Evolutionary conservation across 805 yeast genomes (phyloP).

Genomic region (Scheffersomyces ergatensis): DNA sequence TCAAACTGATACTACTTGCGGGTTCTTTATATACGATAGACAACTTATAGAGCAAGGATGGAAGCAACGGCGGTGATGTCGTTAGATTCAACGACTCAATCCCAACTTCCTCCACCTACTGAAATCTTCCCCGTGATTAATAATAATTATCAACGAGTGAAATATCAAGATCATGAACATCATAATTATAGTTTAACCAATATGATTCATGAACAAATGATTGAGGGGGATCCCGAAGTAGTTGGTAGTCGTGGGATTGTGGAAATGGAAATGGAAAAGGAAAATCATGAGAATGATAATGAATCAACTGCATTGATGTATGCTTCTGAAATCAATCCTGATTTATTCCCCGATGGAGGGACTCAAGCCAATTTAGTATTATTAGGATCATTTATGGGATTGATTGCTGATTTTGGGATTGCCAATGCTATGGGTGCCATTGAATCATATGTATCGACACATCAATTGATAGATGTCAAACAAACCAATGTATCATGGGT

Average conservation of each 20-base stretch:
- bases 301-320: conserved; percentile 14
- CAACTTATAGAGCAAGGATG: not conserved
- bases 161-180: too few relatives aligned
- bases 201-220: not conserved
- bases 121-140: not conserved
- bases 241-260: too few relatives aligned
- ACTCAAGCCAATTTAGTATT: conserved; percentile 20
- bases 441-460: conserved; percentile 20
- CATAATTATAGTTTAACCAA: too few relatives aligned
- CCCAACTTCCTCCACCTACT: too few relatives aligned
- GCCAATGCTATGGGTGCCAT: conserved; percentile 28
- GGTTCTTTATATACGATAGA: too few relatives aligned
- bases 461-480: conserved; percentile 16
- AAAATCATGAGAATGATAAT: too few relatives aligned
- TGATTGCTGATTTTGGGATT: conserved; percentile 26
- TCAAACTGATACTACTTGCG: too few relatives aligned
- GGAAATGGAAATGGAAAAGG: too few relatives aligned
- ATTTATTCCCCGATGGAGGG: conserved; percentile 30
- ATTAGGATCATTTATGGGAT: conserved; percentile 24
- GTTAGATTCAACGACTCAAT: not conserved
- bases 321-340: conserved; percentile 16
- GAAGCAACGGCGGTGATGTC: not conserved
- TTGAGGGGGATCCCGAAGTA: too few relatives aligned
- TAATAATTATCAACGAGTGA: too few relatives aligned
- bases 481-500: conserved; percentile 29